Percentiles rank a stretch among this genome's conserved stretches.
phyloP scores from a whole-genome alignment of 179 eudicot species.

The Drosera spatulata region DNA sequence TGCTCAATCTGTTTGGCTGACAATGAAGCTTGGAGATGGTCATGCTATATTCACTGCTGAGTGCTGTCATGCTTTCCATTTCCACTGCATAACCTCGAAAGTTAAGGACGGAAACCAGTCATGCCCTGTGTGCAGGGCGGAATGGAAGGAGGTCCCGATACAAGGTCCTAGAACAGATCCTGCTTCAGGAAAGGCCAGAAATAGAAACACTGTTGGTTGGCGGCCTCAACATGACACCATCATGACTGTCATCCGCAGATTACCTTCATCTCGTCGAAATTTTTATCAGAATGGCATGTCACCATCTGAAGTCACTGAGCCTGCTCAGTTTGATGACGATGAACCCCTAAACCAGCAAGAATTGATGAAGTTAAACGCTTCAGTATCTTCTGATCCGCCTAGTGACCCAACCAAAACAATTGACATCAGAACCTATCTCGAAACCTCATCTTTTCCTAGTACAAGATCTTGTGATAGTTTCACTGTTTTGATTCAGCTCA shows the following conservation, averaged over 20 bases:
- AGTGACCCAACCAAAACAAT: conserved; percentile 23
- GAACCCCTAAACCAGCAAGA: conserved; percentile 21
- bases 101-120: conserved; percentile 53
- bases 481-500: conserved; percentile 38
- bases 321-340: conserved; percentile 49
- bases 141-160: conserved; percentile 60
- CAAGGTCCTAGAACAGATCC: conserved; percentile 25
- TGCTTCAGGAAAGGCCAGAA: conserved; percentile 15
- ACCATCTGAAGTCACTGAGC: conserved; percentile 28
- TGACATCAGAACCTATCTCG: conserved; percentile 39
- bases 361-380: conserved; percentile 6
- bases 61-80: conserved; percentile 67
- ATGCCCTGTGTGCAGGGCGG: conserved; percentile 64
- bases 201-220: conserved; percentile 6
- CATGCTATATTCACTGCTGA: conserved; percentile 74
- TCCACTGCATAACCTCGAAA: conserved; percentile 56
- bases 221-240: conserved; percentile 27
- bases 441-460: conserved; percentile 35
- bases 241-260: conserved; percentile 29
- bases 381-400: conserved; percentile 9
- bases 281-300: conserved; percentile 15
- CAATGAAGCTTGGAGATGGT: conserved; percentile 51
- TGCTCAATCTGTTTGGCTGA: conserved; percentile 52
- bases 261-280: conserved; percentile 23
- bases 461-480: conserved; percentile 22